Base-by-base conservation (phyloP, 2,329 filamentous ascomycete species). In the Stemphylium vesicarium region DNA sequence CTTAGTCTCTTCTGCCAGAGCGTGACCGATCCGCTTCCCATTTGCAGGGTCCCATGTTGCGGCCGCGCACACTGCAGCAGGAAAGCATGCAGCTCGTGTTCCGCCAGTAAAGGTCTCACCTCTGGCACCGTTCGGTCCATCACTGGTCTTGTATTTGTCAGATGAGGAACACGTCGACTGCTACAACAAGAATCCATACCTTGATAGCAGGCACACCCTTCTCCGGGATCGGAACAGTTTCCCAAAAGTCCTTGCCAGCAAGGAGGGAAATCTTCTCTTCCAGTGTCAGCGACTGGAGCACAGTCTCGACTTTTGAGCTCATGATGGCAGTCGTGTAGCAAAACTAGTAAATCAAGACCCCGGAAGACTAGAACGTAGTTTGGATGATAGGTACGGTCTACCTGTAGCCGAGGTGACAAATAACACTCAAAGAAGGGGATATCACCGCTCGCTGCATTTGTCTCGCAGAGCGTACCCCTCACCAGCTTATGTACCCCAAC, bases 41-140 rank as follows among this genome's bases (percentile, higher is more conserved):
- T 92, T 79, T 5, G 86, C 80, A 37, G 83, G 85, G 68, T 93
- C 89, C 88, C 88, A 94, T 20, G 90, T 91, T 33, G 90, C 87
- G 15, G 72, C 73, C n/a, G 69, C 69, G 22, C 89, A 90, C 9
- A 93, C 81, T 0, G 88, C 90, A 55, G 91, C 87, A 8, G 90
- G 90, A 59, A 93, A 89, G 50, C 91, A 85, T 16, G 90, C 90
- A 26, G 90, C 89, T 52, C 77, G 74, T 15, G 77, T 80, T 46
- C 87, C 85, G 62, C 86, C 84, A 71, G 88, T 87, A 78, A 89
- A 89, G 43, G 81, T 83, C 24, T 68, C 74, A 18, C 87, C 87
- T 57, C 88, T 81, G 35, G 88, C 83, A 37, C 88, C 88, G 66
- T 90, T 90, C 33, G 88, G 88, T 0, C 88, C 88, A 64, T 90